Base-by-base conservation (phyloP, 169 alveolate species). In the Plasmodium fragile region DNA sequence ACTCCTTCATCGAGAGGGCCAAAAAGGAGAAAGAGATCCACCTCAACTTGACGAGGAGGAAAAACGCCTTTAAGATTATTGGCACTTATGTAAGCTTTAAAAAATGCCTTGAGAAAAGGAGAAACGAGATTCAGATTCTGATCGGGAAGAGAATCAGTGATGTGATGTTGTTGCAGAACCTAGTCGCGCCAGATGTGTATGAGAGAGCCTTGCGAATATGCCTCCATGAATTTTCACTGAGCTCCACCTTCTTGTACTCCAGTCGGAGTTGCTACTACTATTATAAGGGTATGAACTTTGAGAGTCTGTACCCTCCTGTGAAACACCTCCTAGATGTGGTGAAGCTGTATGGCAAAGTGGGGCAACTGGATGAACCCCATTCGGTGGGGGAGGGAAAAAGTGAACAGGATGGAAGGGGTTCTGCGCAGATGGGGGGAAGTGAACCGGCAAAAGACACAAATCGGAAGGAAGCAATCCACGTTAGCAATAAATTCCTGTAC, bases 1-100 rank as follows among this genome's bases (percentile, higher is more conserved):
- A 87, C 52, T 78, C 81, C 3, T 87, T 87, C 81, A 87, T 87
- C 81, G 93, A 87, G 71, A 87, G 81, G 39, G 93, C 93, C 8
- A 78, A 79, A 52, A 87, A 59, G 41, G 93, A 87, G 41, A 78
- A 75, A 34, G 89, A 87, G 78, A 87, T 55, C 5, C 69, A 53
- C 49, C 49, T 87, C 7, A 69, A 78, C 16, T 87, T 78, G 34
- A 18, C 71, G 2, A 77, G 81, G 39, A 75, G 89, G 81, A 87
- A 77, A 65, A 87, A 87, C 81, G 72, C 90, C 34, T 77, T 87
- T 65, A 78, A 65, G 32, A 41, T 78, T 22, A 87, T 87, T 8
- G 59, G 90, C 45, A 30, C 7, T 8, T 87, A 77, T 78, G 49
- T 87, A 30, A 25, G 89, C 32, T 87, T 8, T 87, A 87, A 78